phyloP scores from a whole-genome alignment of 345 rosid species.

The Euphorbia pulcherrima region DNA sequence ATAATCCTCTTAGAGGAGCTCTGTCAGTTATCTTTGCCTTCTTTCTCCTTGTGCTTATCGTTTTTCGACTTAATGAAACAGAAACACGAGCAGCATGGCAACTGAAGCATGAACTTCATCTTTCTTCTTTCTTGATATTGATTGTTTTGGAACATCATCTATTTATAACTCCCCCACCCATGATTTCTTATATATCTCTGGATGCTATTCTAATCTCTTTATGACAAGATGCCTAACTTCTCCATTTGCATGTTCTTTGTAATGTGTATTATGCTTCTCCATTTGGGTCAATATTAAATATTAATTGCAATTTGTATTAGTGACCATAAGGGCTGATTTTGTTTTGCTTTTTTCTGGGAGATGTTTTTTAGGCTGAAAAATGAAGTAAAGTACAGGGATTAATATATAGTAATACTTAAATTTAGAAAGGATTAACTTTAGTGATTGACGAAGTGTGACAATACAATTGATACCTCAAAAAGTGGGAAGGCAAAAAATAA shows the following conservation, averaged over 20 bases:
- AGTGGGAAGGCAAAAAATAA: neutral
- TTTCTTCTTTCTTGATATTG: slow-evolving; percentile 19
- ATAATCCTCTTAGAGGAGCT: neutral
- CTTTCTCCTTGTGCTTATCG: slow-evolving; percentile 36
- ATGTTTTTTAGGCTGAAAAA: slow-evolving; percentile 12
- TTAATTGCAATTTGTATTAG: neutral
- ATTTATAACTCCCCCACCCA: slow-evolving; percentile 24
- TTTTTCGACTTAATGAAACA: slow-evolving; percentile 44
- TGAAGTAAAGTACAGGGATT: neutral
- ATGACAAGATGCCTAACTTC: slow-evolving; percentile 37
- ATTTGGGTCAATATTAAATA: neutral
- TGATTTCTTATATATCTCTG: neutral
- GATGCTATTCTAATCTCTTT: slow-evolving; percentile 33
- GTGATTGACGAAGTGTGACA: neutral
- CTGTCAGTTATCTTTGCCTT: slow-evolving; percentile 20
- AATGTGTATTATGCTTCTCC: slow-evolving; percentile 11
- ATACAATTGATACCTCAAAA: neutral
- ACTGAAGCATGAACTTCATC: slow-evolving; percentile 44
- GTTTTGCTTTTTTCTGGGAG: slow-evolving; percentile 11
- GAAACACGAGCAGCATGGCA: slow-evolving; percentile 50
- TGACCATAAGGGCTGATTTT: neutral
- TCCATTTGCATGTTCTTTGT: slow-evolving; percentile 15
- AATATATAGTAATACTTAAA: slow-evolving; percentile 2
- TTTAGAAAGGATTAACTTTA: neutral
- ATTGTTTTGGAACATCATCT: slow-evolving; percentile 12